Conservation (phyloP, 306 rosid genomes). For the Mucuna pruriens region DNA sequence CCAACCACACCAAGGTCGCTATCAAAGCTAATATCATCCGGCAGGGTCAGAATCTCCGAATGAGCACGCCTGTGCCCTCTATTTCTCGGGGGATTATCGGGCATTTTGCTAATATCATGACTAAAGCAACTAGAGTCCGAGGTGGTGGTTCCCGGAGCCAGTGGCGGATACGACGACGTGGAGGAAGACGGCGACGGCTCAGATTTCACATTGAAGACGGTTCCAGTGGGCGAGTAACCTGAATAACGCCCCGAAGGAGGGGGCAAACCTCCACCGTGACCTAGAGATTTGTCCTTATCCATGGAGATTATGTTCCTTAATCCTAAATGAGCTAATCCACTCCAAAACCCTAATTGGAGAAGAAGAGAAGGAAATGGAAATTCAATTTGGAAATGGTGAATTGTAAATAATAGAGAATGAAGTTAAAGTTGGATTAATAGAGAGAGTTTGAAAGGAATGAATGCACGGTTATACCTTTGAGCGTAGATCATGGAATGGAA, state of each 20-base stretch:
- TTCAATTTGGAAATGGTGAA: constrained; percentile 11
- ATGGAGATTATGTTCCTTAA: constrained; percentile 46
- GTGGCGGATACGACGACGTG: constrained; percentile 52
- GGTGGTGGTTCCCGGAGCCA: constrained; percentile 57
- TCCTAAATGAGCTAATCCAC: constrained; percentile 30
- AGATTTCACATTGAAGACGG: constrained; percentile 66
- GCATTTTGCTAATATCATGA: constrained; percentile 94
- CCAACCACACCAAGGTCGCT: constrained; percentile 97
- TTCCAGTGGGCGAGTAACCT: constrained; percentile 57
- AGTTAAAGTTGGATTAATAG: background rate
- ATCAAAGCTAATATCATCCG: constrained; percentile 94
- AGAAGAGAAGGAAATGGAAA: background rate
- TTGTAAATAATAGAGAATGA: background rate
- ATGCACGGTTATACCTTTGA: background rate
- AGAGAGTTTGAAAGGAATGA: background rate
- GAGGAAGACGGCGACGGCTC: constrained; percentile 55
- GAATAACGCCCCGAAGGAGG: constrained; percentile 77
- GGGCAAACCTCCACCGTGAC: constrained; percentile 71
- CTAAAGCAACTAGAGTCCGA: constrained; percentile 74
- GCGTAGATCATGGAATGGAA: constrained; percentile 3
- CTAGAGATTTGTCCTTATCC: constrained; percentile 79
- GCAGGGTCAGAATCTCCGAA: constrained; percentile 85
- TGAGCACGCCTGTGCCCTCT: constrained; percentile 96
- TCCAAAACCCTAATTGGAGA: constrained; percentile 39
- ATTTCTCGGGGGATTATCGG: constrained; percentile 84